Base-by-base conservation (phyloP, 441 rosid genomes). In the Bruguiera hainesii region DNA sequence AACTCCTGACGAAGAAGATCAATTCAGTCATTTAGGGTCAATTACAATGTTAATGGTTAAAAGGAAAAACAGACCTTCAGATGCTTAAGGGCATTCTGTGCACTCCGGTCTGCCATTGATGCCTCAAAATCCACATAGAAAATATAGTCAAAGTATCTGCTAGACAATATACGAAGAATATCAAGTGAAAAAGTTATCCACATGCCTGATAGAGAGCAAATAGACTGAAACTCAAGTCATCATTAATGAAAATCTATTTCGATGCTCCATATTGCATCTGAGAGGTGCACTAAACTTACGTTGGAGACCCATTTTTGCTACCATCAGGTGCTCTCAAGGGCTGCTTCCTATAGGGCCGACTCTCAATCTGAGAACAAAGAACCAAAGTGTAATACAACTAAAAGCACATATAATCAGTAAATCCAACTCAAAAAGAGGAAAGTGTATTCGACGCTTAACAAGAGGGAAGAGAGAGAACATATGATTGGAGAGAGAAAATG, bases 111-210 rank as follows among this genome's bases (percentile, higher is more conserved):
- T 58, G 99, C 99, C 98, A 92, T 96, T 48, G 99, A 96, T 70
- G 98, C 95, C 76, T 90, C 99, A 31, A 96, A 96, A 73, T 96
- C 99, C 80, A 96, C 96, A 65, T 92, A 96, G 81, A 96, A 96
- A 60, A 92, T 90, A 72, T 88, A 96, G 75, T 90, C 98, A 68
- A 96, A 96, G 80, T 82, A 86, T 73, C 98, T 89, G 87, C 65
- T 37, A 71, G 30, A 75, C 57, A 76, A 65, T 46, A 37, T 26
- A 31, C 6, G 64, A 48, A n/a, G 6, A 39, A 15, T 25, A 67
- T 29, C 25, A 29, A 10, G n/a, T 7, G 26, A 62, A 35, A 30
- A 16, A 10, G 3, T 61, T 16, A 21, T 37, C 13, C 19, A 23
- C 11, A 30, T 30, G 7, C 21, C 29, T 18, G 58, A 53, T 25